phyloP scores from a whole-genome alignment of 2,329 filamentous ascomycete species.

The Neonectria hederae region DNA sequence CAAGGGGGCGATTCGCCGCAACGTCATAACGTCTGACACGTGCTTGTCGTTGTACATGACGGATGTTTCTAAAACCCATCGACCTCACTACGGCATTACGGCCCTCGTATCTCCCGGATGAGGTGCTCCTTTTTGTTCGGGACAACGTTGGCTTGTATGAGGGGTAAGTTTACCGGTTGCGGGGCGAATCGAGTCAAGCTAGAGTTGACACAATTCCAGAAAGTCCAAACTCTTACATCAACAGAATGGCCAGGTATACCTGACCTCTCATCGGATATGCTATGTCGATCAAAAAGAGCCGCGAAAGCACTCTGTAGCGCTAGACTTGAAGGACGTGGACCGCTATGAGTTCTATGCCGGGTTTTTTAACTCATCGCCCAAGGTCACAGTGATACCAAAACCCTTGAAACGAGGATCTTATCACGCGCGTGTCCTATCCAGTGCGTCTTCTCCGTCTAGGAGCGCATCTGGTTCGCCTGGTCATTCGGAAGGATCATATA shows the following conservation, averaged over 20 bases:
- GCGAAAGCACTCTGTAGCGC: conserved; percentile 81
- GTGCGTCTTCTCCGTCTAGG: conserved; percentile 57
- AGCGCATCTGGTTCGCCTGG: conserved; percentile 59
- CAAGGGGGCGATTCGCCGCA: conserved; percentile 6
- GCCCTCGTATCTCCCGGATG: conserved; percentile 90
- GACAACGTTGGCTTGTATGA: conserved; percentile 98
- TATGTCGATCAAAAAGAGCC: conserved; percentile 93
- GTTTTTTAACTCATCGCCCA: conserved; percentile 93
- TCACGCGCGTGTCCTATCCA: conserved; percentile 61
- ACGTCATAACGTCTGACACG: conserved; percentile 16
- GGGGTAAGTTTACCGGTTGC: conserved; percentile 70
- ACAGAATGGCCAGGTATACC: conserved; percentile 94
- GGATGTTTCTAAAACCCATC: conserved; percentile 96
- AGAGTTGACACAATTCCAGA: conserved; percentile 55
- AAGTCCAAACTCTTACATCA: conserved; percentile 95
- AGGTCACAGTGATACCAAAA: conserved; percentile 90
- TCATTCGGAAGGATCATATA: conserved; percentile 54
- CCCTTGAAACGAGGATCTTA: conserved; percentile 72
- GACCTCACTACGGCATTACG: conserved; percentile 96
- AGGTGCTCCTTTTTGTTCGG: conserved; percentile 95
- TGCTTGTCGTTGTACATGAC: conserved; percentile 59
- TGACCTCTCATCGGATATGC: conserved; percentile 94
- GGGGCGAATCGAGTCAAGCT: conserved; percentile 1
- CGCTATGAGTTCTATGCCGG: conserved; percentile 91
- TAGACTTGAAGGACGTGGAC: conserved; percentile 92